Base-by-base conservation (phyloP, 1,284 basidiomycete species). In the Hymenochaete sp. region DNA sequence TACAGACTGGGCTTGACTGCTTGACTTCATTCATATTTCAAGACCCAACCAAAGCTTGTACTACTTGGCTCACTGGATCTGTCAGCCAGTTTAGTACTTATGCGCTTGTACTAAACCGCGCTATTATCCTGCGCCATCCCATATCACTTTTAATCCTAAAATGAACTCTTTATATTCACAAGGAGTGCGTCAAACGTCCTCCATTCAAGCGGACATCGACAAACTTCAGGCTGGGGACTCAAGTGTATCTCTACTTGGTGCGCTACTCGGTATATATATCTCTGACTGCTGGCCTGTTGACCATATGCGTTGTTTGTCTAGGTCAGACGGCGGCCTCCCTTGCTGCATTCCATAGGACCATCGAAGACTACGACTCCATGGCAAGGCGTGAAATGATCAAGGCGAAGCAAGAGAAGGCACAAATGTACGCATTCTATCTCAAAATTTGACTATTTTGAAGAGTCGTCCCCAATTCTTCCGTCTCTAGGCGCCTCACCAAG, bases 311-410 rank as follows among this genome's bases (percentile, higher is more conserved):
- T n/a, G n/a, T n/a, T n/a, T n/a, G n/a, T n/a, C n/a, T 25, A 95
- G 92, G 92, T 62, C 93, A 96, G 74, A 91, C 97, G 65, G 88
- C 88, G 27, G 92, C 93, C 22, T 92, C 90, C 11, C 70, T 98
- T 14, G 77, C 89, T n/a, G 91, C 90, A 1, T 82, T 97, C 72
- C 81, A 88, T 45, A 71, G 93, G 46, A 90, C 93, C 45, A 81
- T 96, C 52, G 92, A 96, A 56, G 93, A 98, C 59, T 97, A 95
- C 59, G 93, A 96, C 58, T 84, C 87, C 9, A 92, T 97, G 88
- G 89, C 88, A 0, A 87, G 84, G 67, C 75, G 92, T 53, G 93
- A 97, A 63, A 90, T 96, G 58, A 87, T 95, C 44, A 90, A 89
- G 55, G 82, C 86, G 32, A 95, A 95, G 65, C 80, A 91, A 61